Evolutionary conservation across 2,329 filamentous ascomycete genomes (phyloP).

Genomic region (Pseudocercospora vitis): DNA sequence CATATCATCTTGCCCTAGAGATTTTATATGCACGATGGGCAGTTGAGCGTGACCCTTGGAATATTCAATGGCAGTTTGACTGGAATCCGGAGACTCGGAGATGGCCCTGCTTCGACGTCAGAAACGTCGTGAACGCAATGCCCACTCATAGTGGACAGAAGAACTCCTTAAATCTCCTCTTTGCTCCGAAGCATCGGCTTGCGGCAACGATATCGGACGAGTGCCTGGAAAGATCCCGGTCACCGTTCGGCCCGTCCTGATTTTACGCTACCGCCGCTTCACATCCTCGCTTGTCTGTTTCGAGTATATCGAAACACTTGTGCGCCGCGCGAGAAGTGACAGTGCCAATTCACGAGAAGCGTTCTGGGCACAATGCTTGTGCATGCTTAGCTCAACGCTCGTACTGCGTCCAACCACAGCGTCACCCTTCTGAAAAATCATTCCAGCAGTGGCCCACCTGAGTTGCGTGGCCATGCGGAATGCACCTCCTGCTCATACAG

Average conservation of each 20-base stretch:
- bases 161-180: no score
- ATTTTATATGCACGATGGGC: no score
- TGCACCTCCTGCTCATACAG: not conserved
- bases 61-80: no score
- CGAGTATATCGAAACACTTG: constrained; percentile 12
- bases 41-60: no score
- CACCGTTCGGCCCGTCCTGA: not conserved
- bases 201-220: constrained; percentile 11
- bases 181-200: no score
- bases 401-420: not conserved
- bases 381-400: not conserved
- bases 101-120: no score
- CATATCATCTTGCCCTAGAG: no score
- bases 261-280: constrained; percentile 12
- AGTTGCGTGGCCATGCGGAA: not conserved
- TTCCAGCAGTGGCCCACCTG: no score
- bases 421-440: not conserved
- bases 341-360: constrained; percentile 1
- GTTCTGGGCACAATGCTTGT: constrained; percentile 10
- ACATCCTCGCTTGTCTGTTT: constrained; percentile 9
- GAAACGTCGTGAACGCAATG: no score
- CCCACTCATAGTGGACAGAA: no score
- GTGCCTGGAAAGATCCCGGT: constrained; percentile 3
- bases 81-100: no score
- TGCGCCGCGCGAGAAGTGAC: not conserved